Conservation (phyloP, 1,284 basidiomycete genomes). For the Pisolithus thermaeus region DNA sequence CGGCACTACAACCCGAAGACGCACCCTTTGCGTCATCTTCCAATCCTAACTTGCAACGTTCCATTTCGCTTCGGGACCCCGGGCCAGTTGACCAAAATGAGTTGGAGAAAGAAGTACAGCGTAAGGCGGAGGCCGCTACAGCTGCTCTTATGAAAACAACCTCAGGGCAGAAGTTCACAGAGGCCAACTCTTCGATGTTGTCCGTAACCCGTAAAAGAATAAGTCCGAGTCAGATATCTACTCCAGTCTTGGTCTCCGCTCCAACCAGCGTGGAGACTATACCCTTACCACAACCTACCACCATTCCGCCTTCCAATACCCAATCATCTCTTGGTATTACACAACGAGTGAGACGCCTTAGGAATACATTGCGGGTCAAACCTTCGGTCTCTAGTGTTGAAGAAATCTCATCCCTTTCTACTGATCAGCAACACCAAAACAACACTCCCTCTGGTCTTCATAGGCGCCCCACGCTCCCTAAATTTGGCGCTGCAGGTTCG, state of each 20-base stretch:
- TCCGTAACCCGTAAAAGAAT: conserved; percentile 56
- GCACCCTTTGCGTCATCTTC: conserved; percentile 12
- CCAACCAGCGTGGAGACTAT: conserved; percentile 73
- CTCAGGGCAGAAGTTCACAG: conserved; percentile 43
- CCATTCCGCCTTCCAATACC: conserved; percentile 22
- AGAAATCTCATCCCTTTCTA: conserved; percentile 42
- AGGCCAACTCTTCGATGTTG: conserved; percentile 29
- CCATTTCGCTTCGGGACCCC: conserved; percentile 32
- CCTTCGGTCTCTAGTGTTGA: conserved; percentile 43
- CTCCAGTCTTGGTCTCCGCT: conserved; percentile 64
- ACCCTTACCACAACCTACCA: conserved; percentile 46
- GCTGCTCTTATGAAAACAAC: conserved; percentile 57
- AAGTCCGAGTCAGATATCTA: conserved; percentile 66
- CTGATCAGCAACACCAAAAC: conserved; percentile 35
- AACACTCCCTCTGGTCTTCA: conserved; percentile 31
- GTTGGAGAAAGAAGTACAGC: conserved; percentile 61
- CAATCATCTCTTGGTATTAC: conserved; percentile 45
- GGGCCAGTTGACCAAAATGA: conserved; percentile 43
- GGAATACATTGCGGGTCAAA: conserved; percentile 65
- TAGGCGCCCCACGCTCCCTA: conserved; percentile 33
- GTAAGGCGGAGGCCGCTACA: conserved; percentile 65
- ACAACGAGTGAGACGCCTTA: conserved; percentile 64
- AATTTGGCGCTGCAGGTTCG: conserved; percentile 37
- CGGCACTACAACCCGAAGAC: conserved; percentile 5
- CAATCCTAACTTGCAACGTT: conserved; percentile 24